Evolutionary conservation across 805 yeast species (phyloP).

Genomic region (Barnettozyma siamensis): DNA sequence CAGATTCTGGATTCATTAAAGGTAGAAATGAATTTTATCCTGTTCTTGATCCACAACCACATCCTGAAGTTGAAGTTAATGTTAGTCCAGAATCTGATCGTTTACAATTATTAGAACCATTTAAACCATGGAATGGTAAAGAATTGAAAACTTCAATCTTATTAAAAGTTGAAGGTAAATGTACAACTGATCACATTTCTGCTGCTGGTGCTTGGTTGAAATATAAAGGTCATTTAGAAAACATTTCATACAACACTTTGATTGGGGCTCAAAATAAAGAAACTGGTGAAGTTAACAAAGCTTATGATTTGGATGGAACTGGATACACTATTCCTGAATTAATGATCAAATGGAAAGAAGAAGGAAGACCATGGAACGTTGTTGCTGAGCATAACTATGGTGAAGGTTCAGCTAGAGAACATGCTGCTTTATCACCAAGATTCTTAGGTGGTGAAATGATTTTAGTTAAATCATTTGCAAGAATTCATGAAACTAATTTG

Average conservation of each 20-base stretch:
- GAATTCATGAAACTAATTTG: constrained; percentile 96
- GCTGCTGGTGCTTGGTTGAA: constrained; percentile 99
- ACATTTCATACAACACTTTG: constrained; percentile 81
- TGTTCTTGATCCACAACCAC: constrained; percentile 57
- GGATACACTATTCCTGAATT: constrained; percentile 85
- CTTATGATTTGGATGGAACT: constrained; percentile 78
- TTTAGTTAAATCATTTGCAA: constrained; percentile 90
- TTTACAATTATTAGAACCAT: constrained; percentile 86
- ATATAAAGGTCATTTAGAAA: constrained; percentile 96
- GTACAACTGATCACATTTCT: constrained; percentile 97
- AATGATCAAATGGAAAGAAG: constrained; percentile 93
- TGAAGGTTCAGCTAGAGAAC: constrained; percentile 99
- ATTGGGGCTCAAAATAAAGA: constrained; percentile 97
- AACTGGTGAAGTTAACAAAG: constrained; percentile 91
- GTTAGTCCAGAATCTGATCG: constrained; percentile 91
- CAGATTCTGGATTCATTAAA: constrained; percentile 65
- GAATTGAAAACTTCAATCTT: constrained; percentile 74
- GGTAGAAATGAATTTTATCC: constrained; percentile 79
- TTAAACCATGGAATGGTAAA: constrained; percentile 78
- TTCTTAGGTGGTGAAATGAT: constrained; percentile 89
- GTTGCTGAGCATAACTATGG: constrained; percentile 98
- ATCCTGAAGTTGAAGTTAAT: constrained; percentile 50
- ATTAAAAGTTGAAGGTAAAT: constrained; percentile 92
- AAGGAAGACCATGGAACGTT: constrained; percentile 83
- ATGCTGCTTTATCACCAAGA: constrained; percentile 94